Conservation (phyloP, 129 eudicot species). For the Saussurea involucrata region DNA sequence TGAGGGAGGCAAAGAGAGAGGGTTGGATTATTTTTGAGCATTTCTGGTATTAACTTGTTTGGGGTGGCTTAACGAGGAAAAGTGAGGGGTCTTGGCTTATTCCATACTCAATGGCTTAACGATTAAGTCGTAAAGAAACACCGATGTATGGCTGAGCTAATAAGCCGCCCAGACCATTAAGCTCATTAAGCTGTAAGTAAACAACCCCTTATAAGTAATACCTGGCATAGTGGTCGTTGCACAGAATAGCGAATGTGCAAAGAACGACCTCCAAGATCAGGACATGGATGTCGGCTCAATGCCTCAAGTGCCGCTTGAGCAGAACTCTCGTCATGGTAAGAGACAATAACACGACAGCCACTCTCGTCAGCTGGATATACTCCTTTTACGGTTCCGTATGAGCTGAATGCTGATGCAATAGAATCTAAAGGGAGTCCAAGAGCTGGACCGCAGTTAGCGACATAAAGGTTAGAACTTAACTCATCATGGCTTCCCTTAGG, state of each 20-base stretch:
- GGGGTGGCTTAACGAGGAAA: too few relatives aligned
- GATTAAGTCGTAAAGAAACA: too few relatives aligned
- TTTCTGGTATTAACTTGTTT: too few relatives aligned
- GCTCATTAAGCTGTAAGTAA: too few relatives aligned
- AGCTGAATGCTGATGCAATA: constrained; percentile 55
- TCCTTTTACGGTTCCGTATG: constrained; percentile 62
- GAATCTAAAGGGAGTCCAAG: constrained; percentile 59
- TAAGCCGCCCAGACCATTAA: too few relatives aligned
- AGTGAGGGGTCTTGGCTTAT: too few relatives aligned
- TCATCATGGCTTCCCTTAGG: constrained; percentile 43
- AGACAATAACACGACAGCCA: constrained; percentile 88
- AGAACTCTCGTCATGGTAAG: constrained; percentile 46
- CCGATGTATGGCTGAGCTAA: too few relatives aligned
- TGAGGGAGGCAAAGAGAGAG: too few relatives aligned
- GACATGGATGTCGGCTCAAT: constrained; percentile 55
- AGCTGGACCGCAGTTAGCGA: constrained; percentile 95
- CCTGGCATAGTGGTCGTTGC: constrained; percentile 50
- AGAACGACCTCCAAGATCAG: constrained; percentile 69
- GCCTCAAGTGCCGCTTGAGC: constrained; percentile 66
- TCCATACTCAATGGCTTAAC: too few relatives aligned
- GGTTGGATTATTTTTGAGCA: too few relatives aligned
- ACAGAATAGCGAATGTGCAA: constrained; percentile 85
- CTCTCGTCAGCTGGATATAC: constrained; percentile 84
- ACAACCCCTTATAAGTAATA: too few relatives aligned
- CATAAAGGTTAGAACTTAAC: constrained; percentile 68